Percentiles rank a stretch among this genome's conserved stretches.
phyloP scores from a whole-genome alignment of 2,329 filamentous ascomycete genomes.

The Colletotrichum cereale region DNA sequence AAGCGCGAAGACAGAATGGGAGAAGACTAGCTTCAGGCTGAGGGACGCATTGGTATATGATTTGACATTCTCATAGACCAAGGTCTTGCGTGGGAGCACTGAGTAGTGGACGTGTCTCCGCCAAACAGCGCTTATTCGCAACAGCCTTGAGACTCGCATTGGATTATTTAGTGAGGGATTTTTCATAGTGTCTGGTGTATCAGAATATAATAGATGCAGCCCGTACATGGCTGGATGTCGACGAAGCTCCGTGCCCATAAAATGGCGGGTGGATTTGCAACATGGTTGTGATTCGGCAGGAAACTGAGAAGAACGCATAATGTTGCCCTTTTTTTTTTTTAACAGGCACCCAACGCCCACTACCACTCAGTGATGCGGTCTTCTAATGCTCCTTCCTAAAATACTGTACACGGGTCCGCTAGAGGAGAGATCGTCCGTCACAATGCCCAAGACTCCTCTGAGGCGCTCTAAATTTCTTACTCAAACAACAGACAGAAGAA shows the following conservation, averaged over 20 bases:
- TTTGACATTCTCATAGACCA: background rate
- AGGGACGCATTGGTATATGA: background rate
- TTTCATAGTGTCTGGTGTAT: background rate
- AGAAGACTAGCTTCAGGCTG: background rate
- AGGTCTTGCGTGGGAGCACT: background rate
- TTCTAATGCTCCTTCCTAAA: slow-evolving; percentile 59
- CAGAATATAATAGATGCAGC: background rate
- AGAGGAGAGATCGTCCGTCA: slow-evolving; percentile 67
- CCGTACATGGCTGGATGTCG: background rate
- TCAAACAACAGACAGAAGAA: slow-evolving; percentile 39
- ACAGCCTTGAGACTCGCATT: background rate
- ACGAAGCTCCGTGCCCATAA: background rate
- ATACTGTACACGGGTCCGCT: slow-evolving; percentile 65
- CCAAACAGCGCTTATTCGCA: background rate
- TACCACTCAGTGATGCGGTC: slow-evolving; percentile 47
- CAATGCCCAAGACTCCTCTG: slow-evolving; percentile 49
- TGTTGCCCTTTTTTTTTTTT: slow-evolving; percentile 29
- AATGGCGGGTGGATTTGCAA: background rate
- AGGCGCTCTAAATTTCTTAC: slow-evolving; percentile 43
- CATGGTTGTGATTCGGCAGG: background rate
- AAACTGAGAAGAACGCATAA: background rate
- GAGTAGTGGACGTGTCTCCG: background rate
- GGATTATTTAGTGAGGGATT: background rate
- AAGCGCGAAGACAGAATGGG: background rate
- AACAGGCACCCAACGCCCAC: slow-evolving; percentile 38